A percentile compares a stretch with the other conserved stretches of the same genome.
phyloP scores from a whole-genome alignment of 352 stramenopile genomes.

The Globisporangium alternatum region DNA sequence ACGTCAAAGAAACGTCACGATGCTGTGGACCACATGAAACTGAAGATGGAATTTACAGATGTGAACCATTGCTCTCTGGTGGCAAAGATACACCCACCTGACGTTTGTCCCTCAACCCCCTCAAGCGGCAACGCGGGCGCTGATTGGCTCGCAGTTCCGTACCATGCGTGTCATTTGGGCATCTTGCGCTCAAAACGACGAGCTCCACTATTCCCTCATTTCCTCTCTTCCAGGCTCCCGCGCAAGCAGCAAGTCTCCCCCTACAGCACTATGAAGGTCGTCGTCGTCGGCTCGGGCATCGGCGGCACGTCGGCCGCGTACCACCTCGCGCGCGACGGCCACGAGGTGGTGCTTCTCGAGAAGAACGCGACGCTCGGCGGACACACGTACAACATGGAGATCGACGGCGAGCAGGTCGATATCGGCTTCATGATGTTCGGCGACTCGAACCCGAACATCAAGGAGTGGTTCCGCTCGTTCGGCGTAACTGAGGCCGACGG shows the following conservation, averaged over 20 bases:
- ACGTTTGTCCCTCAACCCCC: neutral
- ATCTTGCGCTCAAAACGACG: neutral
- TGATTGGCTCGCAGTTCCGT: neutral
- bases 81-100: too few relatives aligned
- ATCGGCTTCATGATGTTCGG: slow-evolving; percentile 91
- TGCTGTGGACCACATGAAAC: too few relatives aligned
- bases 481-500: slow-evolving; percentile 82
- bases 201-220: slow-evolving; percentile 7
- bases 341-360: slow-evolving; percentile 80
- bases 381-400: slow-evolving; percentile 87
- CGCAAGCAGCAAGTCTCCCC: slow-evolving; percentile 9
- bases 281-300: slow-evolving; percentile 83
- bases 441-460: slow-evolving; percentile 90
- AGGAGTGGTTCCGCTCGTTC: slow-evolving; percentile 87
- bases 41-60: too few relatives aligned
- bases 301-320: slow-evolving; percentile 82
- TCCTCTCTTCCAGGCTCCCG: slow-evolving; percentile 9
- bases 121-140: neutral
- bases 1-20: too few relatives aligned
- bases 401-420: slow-evolving; percentile 82
- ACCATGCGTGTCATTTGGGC: neutral
- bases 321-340: slow-evolving; percentile 78
- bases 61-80: too few relatives aligned
- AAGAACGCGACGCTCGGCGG: slow-evolving; percentile 78
- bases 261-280: slow-evolving; percentile 63